Evolutionary conservation across 148 eudicot genomes (phyloP).

Genomic region (Chenopodium suecicum): DNA sequence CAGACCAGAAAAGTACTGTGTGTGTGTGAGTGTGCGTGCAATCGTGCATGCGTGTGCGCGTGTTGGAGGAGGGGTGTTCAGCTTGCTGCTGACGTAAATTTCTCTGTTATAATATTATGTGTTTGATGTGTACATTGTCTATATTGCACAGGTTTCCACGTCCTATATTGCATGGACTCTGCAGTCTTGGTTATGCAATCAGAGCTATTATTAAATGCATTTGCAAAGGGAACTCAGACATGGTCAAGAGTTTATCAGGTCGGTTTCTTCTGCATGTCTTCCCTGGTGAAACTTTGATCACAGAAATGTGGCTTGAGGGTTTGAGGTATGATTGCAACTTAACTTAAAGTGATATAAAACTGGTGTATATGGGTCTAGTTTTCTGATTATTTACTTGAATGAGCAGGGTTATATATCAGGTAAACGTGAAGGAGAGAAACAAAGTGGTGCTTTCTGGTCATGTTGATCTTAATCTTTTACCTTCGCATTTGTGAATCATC

Average conservation of each 20-base stretch:
- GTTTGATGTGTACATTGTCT: background rate
- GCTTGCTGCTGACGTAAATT: background rate
- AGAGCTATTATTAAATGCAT: slow-evolving; percentile 72
- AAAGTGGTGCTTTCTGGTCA: slow-evolving; percentile 73
- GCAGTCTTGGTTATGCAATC: slow-evolving; percentile 85
- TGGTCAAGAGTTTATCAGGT: slow-evolving; percentile 68
- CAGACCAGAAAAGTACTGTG: background rate
- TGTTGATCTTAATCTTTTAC: slow-evolving; percentile 51
- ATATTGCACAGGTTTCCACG: slow-evolving; percentile 55
- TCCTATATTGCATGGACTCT: slow-evolving; percentile 90
- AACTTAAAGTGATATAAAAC: background rate
- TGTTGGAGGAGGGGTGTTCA: background rate
- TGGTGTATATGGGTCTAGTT: background rate
- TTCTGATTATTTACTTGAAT: slow-evolving; percentile 7
- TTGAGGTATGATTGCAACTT: slow-evolving; percentile 44
- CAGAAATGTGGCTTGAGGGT: slow-evolving; percentile 96
- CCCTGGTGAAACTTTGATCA: slow-evolving; percentile 85
- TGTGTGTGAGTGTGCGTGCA: background rate
- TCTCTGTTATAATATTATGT: background rate
- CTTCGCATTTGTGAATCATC: slow-evolving; percentile 54
- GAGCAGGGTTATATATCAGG: slow-evolving; percentile 83
- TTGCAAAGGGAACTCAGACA: slow-evolving; percentile 71
- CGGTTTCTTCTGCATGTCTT: slow-evolving; percentile 79
- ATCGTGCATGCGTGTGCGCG: too few species aligned
- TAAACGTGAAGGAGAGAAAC: slow-evolving; percentile 87